Percentiles rank a stretch among this genome's conserved stretches.
Evolutionary conservation across 345 rosid species (phyloP).

Genomic region (Lepidium aucheri): DNA sequence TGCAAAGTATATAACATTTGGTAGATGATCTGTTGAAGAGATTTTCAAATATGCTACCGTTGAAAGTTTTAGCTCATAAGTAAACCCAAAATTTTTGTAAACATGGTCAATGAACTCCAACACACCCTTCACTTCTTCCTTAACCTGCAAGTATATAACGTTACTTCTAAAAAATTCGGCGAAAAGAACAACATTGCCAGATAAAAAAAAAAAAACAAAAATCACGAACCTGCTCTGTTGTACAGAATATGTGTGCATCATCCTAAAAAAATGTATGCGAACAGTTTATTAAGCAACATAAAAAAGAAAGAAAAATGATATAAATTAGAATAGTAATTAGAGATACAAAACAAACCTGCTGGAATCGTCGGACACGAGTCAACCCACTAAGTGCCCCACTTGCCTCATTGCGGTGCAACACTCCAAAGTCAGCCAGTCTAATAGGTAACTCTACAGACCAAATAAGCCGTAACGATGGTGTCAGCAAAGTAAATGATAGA

Average conservation of each 20-base stretch:
- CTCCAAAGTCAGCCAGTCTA: constrained; percentile 94
- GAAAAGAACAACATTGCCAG: background rate
- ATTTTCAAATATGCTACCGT: constrained; percentile 46
- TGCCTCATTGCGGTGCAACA: constrained; percentile 92
- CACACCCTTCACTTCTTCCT: constrained; percentile 70
- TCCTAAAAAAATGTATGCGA: constrained; percentile 49
- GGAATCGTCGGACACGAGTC: constrained; percentile 95
- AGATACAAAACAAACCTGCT: constrained; percentile 54
- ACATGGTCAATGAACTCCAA: constrained; percentile 73
- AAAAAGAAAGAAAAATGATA: background rate
- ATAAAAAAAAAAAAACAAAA: constrained; percentile 6
- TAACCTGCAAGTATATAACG: constrained; percentile 46
- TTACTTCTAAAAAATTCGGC: background rate
- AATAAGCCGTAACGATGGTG: background rate
- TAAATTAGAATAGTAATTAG: background rate
- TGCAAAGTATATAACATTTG: background rate
- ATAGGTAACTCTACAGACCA: constrained; percentile 75
- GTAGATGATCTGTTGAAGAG: background rate
- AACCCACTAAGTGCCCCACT: constrained; percentile 96
- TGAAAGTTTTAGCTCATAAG: constrained; percentile 86
- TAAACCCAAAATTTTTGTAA: constrained; percentile 70
- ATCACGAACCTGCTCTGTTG: constrained; percentile 60
- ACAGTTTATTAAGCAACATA: background rate
- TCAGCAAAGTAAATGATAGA: background rate
- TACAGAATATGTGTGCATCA: constrained; percentile 94